Evolutionary conservation across 2,329 filamentous ascomycete species (phyloP).

Genomic region (Sclerotinia sclerotiorum): DNA sequence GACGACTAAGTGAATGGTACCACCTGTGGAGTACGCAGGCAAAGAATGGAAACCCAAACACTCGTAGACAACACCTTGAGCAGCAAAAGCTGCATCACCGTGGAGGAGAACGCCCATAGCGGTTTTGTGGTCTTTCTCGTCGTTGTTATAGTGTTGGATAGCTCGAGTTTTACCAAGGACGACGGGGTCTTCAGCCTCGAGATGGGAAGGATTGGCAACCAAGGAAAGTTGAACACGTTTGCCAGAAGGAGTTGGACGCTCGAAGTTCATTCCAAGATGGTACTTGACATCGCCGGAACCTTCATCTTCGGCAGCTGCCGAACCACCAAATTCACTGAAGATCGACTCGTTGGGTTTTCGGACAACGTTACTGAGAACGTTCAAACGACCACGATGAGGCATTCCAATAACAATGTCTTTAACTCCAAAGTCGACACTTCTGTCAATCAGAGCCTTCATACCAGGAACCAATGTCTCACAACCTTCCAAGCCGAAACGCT

Average conservation of each 20-base stretch:
- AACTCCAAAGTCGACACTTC: slow-evolving; percentile 95
- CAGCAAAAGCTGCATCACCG: slow-evolving; percentile 95
- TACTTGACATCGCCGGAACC: slow-evolving; percentile 99
- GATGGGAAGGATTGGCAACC: slow-evolving; percentile 95
- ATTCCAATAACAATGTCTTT: slow-evolving; percentile 99
- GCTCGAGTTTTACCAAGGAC: slow-evolving; percentile 96
- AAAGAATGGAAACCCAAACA: slow-evolving; percentile 97
- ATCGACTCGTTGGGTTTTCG: slow-evolving; percentile 99
- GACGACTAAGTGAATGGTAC: slow-evolving; percentile 93
- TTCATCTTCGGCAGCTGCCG: slow-evolving; percentile 83
- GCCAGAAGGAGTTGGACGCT: slow-evolving; percentile 94
- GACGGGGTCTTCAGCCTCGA: slow-evolving; percentile 97
- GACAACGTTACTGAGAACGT: slow-evolving; percentile 97
- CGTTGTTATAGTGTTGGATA: slow-evolving; percentile 98
- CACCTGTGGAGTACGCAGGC: slow-evolving; percentile 93
- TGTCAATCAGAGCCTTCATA: slow-evolving; percentile 99
- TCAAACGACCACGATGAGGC: slow-evolving; percentile 97
- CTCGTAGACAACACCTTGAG: slow-evolving; percentile 96
- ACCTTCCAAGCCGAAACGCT: slow-evolving; percentile 97
- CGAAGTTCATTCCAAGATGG: slow-evolving; percentile 99
- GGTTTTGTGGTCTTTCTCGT: slow-evolving; percentile 82
- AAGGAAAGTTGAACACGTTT: slow-evolving; percentile 99
- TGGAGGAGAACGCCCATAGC: slow-evolving; percentile 96
- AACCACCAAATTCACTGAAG: slow-evolving; percentile 96
- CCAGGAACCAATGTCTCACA: slow-evolving; percentile 95